Conservation (phyloP, 2,329 filamentous ascomycete species). For the Simplicillium sp. region DNA sequence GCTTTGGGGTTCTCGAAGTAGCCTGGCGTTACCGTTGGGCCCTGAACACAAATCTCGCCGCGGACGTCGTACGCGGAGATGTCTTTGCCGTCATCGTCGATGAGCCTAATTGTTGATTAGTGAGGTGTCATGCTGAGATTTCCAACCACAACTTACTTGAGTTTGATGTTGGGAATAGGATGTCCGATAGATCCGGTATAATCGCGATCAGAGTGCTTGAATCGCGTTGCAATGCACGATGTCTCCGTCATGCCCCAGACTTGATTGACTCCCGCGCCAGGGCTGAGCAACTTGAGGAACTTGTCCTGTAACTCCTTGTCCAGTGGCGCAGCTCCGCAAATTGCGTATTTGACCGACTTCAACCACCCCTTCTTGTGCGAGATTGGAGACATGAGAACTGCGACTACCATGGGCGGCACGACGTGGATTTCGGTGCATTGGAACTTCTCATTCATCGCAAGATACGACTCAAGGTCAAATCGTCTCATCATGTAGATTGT, state of each 20-base stretch:
- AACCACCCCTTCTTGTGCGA: background rate
- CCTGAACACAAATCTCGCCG: constrained; percentile 40
- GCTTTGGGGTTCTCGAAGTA: constrained; percentile 44
- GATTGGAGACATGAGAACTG: background rate
- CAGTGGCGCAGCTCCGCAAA: constrained; percentile 39
- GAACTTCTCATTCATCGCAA: background rate
- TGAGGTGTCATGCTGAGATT: constrained; percentile 9
- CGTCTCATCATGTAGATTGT: constrained; percentile 1
- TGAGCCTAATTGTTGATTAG: constrained; percentile 21
- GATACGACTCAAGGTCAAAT: background rate
- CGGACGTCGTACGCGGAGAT: constrained; percentile 32
- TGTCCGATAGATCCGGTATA: constrained; percentile 35
- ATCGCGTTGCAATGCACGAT: constrained; percentile 25
- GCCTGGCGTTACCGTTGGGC: constrained; percentile 43
- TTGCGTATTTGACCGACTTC: constrained; percentile 27
- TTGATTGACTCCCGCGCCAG: constrained; percentile 29
- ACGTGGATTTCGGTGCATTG: background rate
- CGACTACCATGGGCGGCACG: background rate
- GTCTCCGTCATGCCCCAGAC: constrained; percentile 51
- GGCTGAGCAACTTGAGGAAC: constrained; percentile 20
- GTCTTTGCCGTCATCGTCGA: constrained; percentile 38
- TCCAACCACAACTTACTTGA: background rate
- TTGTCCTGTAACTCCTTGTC: constrained; percentile 25
- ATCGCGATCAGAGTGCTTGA: constrained; percentile 22
- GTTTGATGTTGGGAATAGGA: constrained; percentile 37